Conservation (phyloP, 768 basidiomycete genomes). For the Russula earlei region DNA sequence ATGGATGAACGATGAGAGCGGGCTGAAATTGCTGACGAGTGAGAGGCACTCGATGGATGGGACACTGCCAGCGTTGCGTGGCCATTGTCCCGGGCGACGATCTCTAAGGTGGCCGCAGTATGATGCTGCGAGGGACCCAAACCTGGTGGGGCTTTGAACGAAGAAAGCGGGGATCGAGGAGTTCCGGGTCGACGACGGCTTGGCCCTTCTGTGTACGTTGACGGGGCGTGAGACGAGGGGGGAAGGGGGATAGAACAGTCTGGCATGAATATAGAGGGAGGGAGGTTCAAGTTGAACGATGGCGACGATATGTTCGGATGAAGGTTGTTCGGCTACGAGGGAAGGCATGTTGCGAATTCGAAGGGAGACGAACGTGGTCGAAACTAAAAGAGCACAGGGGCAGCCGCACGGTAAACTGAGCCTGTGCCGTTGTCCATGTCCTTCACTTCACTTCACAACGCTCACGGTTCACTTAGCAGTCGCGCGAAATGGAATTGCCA, state of each 20-base stretch:
- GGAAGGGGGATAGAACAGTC: neutral
- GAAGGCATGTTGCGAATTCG: neutral
- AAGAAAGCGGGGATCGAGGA: neutral
- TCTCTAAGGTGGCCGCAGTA: no score
- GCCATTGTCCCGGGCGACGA: neutral
- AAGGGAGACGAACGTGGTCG: neutral
- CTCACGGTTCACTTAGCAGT: no score
- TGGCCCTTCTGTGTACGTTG: neutral
- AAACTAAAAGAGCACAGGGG: neutral
- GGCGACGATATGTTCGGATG: neutral
- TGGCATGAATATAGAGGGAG: neutral
- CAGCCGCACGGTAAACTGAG: no score
- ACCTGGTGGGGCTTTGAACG: neutral
- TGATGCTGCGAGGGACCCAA: neutral
- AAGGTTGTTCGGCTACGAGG: neutral
- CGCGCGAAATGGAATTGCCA: no score
- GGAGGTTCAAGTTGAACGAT: no score
- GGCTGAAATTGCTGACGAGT: conserved; percentile 2
- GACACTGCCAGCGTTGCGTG: neutral
- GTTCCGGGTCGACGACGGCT: conserved; percentile 6
- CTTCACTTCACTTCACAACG: no score
- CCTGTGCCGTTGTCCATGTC: no score
- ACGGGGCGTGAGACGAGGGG: neutral
- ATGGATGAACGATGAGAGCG: neutral
- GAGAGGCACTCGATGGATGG: neutral